A percentile compares a stretch with the other conserved stretches of the same genome.
phyloP scores from a whole-genome alignment of 1,284 basidiomycete genomes.

The Irpex sp. region DNA sequence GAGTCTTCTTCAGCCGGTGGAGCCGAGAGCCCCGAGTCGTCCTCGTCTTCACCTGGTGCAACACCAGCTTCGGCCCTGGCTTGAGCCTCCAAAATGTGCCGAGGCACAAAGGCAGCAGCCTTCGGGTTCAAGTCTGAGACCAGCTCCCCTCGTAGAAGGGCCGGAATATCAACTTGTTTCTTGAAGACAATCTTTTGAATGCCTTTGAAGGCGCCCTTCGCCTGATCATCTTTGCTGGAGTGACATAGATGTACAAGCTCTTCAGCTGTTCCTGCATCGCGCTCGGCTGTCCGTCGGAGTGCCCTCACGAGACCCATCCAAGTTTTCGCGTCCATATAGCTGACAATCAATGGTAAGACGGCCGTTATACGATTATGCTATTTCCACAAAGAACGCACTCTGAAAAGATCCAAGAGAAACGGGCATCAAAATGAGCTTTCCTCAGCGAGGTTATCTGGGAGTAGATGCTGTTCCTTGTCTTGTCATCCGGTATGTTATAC shows the following conservation, averaged over 20 bases:
- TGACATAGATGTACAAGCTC: neutral
- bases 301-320: neutral
- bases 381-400: neutral
- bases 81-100: neutral
- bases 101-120: neutral
- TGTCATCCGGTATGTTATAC: neutral
- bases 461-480: neutral
- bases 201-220: neutral
- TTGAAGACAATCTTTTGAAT: neutral
- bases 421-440: neutral
- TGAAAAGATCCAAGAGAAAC: neutral
- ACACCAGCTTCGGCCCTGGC: neutral
- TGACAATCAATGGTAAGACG: neutral
- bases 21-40: constrained; percentile 9
- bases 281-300: neutral
- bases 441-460: neutral
- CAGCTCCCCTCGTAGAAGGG: neutral
- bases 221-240: neutral
- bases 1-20: constrained; percentile 17
- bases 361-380: neutral
- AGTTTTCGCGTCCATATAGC: neutral
- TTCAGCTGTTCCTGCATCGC: neutral
- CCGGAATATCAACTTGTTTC: neutral
- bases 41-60: constrained; percentile 3
- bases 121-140: neutral